Percentiles rank a stretch among this genome's conserved stretches.
phyloP scores from a whole-genome alignment of 2,329 filamentous ascomycete genomes.

The Xylariaceae sp. region DNA sequence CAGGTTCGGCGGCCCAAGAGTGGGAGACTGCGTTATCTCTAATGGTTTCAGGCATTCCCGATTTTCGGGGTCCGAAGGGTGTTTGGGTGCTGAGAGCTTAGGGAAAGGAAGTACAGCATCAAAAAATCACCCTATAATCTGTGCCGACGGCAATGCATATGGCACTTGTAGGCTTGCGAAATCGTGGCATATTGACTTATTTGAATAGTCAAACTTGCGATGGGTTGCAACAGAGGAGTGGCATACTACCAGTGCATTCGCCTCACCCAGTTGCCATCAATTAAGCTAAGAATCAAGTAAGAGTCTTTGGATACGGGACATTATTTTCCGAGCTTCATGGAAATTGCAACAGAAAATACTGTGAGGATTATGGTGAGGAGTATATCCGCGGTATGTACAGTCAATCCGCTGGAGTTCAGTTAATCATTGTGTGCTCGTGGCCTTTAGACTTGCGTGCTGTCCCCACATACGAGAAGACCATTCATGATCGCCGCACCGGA shows the following conservation, averaged over 20 bases:
- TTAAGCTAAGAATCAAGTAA: conserved; percentile 31
- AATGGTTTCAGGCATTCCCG: conserved; percentile 48
- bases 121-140: conserved; percentile 48
- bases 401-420: neutral
- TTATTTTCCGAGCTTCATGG: conserved; percentile 56
- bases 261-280: neutral
- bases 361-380: conserved; percentile 52
- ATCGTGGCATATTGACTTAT: conserved; percentile 48
- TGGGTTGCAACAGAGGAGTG: conserved; percentile 52
- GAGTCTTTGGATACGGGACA: too few species aligned
- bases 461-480: conserved; percentile 49
- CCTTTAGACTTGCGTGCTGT: conserved; percentile 51
- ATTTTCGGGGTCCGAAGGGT: conserved; percentile 55
- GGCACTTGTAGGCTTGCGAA: conserved; percentile 52
- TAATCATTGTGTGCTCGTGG: conserved; percentile 1
- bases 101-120: conserved; percentile 42
- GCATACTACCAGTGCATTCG: conserved; percentile 49
- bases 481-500: conserved; percentile 53
- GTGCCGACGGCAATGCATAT: conserved; percentile 54
- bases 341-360: conserved; percentile 54
- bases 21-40: neutral
- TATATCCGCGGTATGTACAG: conserved; percentile 48
- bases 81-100: conserved; percentile 53
- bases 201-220: conserved; percentile 54
- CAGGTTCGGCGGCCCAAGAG: conserved; percentile 37